Evolutionary conservation across 345 rosid species (phyloP).

Genomic region (Melaleuca alternifolia): DNA sequence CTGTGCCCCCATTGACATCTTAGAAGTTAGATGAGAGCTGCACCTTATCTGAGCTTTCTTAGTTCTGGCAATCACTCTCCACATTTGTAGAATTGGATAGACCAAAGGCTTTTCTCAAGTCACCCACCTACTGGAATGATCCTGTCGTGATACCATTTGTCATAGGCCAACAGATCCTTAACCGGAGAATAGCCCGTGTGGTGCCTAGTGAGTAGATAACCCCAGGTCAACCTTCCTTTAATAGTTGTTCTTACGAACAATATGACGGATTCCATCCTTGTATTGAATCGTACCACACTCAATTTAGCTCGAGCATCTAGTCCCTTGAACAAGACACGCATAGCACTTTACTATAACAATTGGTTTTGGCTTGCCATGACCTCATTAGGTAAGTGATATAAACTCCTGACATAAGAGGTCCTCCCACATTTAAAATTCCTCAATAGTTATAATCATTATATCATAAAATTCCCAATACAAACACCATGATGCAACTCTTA

Average conservation of each 20-base stretch:
- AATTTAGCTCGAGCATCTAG: background rate
- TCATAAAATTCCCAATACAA: too few relatives aligned
- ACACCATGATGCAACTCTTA: too few relatives aligned
- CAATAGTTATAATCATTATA: too few relatives aligned
- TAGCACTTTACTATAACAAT: background rate
- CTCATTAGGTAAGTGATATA: too few relatives aligned
- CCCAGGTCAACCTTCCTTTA: background rate
- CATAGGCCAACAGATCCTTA: background rate
- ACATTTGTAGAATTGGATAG: too few relatives aligned
- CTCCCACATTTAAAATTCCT: too few relatives aligned
- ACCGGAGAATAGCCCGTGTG: background rate
- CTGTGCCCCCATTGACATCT: too few relatives aligned
- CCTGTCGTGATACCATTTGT: slow-evolving; percentile 17
- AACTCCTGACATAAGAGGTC: too few relatives aligned
- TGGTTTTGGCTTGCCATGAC: background rate
- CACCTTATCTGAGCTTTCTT: too few relatives aligned
- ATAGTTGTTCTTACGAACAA: background rate
- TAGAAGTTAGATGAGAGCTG: too few relatives aligned
- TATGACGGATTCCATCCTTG: background rate
- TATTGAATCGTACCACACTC: background rate
- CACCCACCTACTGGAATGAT: slow-evolving; percentile 36
- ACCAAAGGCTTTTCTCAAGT: too few relatives aligned
- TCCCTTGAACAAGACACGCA: background rate
- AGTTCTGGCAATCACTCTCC: too few relatives aligned
- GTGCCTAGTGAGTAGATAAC: background rate